Percentiles rank a stretch among this genome's conserved stretches.
Evolutionary conservation across 768 basidiomycete genomes (phyloP).

Genomic region (Aureoboletus auriporus): DNA sequence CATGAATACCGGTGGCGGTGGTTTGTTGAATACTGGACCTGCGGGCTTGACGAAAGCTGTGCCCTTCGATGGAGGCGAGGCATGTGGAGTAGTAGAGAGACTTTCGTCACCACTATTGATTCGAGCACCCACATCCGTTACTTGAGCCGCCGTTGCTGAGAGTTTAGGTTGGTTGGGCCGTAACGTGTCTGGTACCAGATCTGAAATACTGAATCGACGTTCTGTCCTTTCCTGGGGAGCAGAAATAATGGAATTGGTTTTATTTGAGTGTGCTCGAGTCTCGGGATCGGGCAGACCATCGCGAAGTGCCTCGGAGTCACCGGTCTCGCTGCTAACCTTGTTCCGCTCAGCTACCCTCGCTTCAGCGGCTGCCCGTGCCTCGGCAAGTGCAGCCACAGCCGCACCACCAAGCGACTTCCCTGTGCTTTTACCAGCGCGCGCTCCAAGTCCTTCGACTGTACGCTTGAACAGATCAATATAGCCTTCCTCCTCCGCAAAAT

Average conservation of each 20-base stretch:
- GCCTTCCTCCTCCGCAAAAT: conserved; percentile 33
- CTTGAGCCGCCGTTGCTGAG: conserved; percentile 16
- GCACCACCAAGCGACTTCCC: conserved; percentile 61
- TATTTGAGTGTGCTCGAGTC: conserved; percentile 2
- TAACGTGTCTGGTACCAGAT: conserved; percentile 47
- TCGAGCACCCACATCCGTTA: conserved; percentile 4
- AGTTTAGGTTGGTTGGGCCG: conserved; percentile 8
- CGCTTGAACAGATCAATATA: conserved; percentile 67
- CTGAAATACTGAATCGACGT: conserved; percentile 54
- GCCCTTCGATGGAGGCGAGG: conserved; percentile 44
- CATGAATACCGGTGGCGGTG: conserved; percentile 27
- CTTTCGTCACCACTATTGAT: conserved; percentile 30
- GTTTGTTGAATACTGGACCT: conserved; percentile 60
- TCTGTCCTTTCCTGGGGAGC: conserved; percentile 10
- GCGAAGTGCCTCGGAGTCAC: conserved; percentile 25
- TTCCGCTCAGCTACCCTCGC: conserved; percentile 65
- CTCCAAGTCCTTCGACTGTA: conserved; percentile 64
- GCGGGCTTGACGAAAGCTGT: conserved; percentile 31
- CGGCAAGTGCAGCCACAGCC: conserved; percentile 53
- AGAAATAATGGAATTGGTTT: not conserved
- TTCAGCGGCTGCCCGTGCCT: conserved; percentile 63
- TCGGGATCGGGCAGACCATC: conserved; percentile 6
- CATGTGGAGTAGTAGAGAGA: conserved; percentile 52
- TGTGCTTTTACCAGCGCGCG: conserved; percentile 52
- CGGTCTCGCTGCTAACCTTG: conserved; percentile 36